Conservation (phyloP, 257 asterid species). For the Solanum medicagineum region DNA sequence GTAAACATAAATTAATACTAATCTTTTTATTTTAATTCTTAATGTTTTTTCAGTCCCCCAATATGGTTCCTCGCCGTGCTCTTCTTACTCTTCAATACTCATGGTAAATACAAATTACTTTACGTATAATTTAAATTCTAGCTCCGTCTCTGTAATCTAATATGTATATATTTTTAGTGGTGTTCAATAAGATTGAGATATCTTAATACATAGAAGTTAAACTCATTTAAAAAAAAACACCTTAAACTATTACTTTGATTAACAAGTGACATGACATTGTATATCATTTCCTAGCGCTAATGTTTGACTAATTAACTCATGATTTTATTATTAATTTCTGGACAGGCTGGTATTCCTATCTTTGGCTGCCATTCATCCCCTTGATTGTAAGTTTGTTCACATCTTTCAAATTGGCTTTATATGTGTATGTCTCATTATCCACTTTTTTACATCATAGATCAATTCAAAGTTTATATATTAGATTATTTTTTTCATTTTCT, state of each 20-base stretch:
- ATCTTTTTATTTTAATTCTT: neutral
- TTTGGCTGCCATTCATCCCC: slow-evolving; percentile 86
- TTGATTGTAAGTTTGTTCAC: slow-evolving; percentile 49
- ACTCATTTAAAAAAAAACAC: neutral
- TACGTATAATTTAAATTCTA: too few species aligned
- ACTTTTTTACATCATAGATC: neutral
- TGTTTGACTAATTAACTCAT: neutral
- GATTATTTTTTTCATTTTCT: neutral
- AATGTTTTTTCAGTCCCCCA: slow-evolving; percentile 50
- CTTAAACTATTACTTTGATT: neutral
- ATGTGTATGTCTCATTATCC: neutral
- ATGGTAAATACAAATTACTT: slow-evolving; percentile 29
- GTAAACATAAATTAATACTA: neutral
- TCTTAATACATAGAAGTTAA: neutral
- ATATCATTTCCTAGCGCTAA: neutral
- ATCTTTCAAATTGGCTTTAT: neutral
- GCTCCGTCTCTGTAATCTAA: too few species aligned
- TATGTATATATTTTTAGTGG: too few species aligned
- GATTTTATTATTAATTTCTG: neutral
- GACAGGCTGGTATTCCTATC: slow-evolving; percentile 81
- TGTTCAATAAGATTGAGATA: neutral
- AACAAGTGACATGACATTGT: neutral
- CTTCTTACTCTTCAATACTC: slow-evolving; percentile 84
- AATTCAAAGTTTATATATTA: neutral
- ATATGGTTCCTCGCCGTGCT: slow-evolving; percentile 78